A percentile compares a stretch with the other conserved stretches of the same genome.
These are phyloP conservation scores for Handroanthus guayacan DNA, from an alignment of 257 asterid genomes.

Conservation along the genomic window DNA sequence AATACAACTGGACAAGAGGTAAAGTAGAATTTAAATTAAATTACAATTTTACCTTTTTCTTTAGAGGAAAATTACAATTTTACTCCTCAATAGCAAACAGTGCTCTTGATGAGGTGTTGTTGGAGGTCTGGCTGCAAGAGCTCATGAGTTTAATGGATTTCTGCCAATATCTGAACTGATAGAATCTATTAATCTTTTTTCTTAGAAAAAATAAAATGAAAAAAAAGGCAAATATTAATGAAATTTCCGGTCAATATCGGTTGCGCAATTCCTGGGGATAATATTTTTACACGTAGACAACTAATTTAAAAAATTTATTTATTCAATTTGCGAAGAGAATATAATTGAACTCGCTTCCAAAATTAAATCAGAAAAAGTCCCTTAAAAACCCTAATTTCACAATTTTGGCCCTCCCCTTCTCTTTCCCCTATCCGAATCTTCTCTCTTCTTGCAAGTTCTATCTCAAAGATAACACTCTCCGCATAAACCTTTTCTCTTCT, in stretches of 20 bases:
- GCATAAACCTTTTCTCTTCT: slow-evolving; percentile 5
- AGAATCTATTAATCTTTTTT: too few species aligned
- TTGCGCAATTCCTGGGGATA: slow-evolving; percentile 6
- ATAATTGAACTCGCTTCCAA: neutral
- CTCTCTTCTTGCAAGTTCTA: slow-evolving; percentile 36
- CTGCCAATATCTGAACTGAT: too few species aligned
- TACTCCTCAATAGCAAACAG: too few species aligned
- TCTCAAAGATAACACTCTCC: slow-evolving; percentile 37
- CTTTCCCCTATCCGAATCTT: slow-evolving; percentile 40
- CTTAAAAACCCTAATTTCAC: slow-evolving; percentile 52
- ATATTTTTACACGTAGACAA: slow-evolving; percentile 19
- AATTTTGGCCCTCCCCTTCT: slow-evolving; percentile 38
- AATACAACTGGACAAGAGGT: too few species aligned
- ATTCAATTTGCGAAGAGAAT: neutral
- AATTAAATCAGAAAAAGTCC: slow-evolving; percentile 25
- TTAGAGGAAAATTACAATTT: too few species aligned
- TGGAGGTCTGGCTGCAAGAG: too few species aligned
- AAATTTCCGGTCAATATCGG: neutral
- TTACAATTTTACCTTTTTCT: too few species aligned
- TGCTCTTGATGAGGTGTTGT: too few species aligned
- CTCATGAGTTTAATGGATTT: too few species aligned
- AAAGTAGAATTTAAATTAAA: too few species aligned
- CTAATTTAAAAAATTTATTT: neutral
- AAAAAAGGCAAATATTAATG: too few species aligned
- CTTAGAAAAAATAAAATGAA: too few species aligned